Percentiles rank a stretch among this genome's conserved stretches.
Conservation (phyloP, 2,329 filamentous ascomycete species). For the Sporothrix mexicana region DNA sequence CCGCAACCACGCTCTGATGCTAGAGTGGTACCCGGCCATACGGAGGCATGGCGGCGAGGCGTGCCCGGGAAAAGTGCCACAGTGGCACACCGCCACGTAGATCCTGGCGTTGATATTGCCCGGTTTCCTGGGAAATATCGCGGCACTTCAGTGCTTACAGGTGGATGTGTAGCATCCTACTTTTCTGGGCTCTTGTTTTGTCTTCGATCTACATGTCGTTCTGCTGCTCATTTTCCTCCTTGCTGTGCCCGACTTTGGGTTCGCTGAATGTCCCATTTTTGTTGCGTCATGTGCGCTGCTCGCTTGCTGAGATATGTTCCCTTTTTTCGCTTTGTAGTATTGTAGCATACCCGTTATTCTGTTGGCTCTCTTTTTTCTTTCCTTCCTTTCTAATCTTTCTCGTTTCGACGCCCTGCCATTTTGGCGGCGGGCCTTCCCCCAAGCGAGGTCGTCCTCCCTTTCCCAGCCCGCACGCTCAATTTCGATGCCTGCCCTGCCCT, state of each 20-base stretch:
- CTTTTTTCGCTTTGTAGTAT: background rate
- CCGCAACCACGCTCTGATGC: background rate
- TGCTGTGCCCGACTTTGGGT: background rate
- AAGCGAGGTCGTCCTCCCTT: constrained; percentile 15
- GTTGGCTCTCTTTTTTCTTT: background rate
- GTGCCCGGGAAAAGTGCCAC: constrained; percentile 1
- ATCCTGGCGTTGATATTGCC: background rate
- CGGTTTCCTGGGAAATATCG: background rate
- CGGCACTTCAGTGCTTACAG: background rate
- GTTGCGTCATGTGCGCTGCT: background rate
- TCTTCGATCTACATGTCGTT: too few species aligned
- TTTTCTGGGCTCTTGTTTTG: too few species aligned
- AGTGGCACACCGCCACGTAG: background rate
- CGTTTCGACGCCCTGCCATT: background rate
- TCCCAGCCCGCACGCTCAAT: constrained; percentile 12
- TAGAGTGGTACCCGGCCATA: constrained; percentile 8
- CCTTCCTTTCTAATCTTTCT: background rate
- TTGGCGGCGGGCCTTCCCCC: background rate
- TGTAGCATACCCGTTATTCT: background rate
- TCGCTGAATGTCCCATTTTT: background rate
- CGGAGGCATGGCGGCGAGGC: constrained; percentile 7
- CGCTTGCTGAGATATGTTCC: background rate
- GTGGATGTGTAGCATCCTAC: background rate
- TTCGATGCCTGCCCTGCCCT: background rate
- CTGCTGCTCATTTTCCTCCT: too few species aligned